Evolutionary conservation across 2,329 filamentous ascomycete species (phyloP), one percentile per base, ranked within the genome.

Genomic region (Talaromyces sp.): DNA sequence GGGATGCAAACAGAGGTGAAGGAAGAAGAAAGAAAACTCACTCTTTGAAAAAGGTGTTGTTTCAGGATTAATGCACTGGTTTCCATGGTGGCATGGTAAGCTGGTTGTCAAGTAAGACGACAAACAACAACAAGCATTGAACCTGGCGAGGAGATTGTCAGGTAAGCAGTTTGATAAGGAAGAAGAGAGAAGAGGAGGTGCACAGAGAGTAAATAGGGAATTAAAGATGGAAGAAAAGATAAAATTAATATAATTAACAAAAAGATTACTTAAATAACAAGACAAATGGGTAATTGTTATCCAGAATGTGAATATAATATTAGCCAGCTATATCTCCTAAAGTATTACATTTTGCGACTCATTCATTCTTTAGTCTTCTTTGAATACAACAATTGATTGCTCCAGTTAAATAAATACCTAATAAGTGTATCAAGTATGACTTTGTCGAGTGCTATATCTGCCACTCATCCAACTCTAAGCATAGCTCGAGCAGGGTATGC

Each of bases 111-210:
- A 29, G 46, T 53, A 1, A 65, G 69, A 17, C 62, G 60, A 17
- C 72, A 54, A 8, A 60, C 61, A 26, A 73, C 6, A 29, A 29
- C 7, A 8, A 29, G 27, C 27, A 29, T n/a, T n/a, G n/a, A 29
- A 8, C 27, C 27, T 26, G 24, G 9, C 21, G 26, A 31, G 27
- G 11, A 21, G 63, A 64, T 26, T 66, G 56, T 3, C 61, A 32
- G 17, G 19, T 14, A 10, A 52, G 14, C 12, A 29, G 43, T 17
- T 4, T 27, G 43, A 27, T 9, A 21, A 31, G 35, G 21, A 12
- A 56, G 35, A 35, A 54, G 38, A 55, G 19, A 56, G 26, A 8
- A 46, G 52, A 41, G 27, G 46, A 63, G 12, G 50, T 35, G 58
- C 48, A 38, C 19, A 58, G 54, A 54, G 54, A 55, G 35, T 51